Evolutionary conservation across 345 rosid species (phyloP).

Genomic region (Lagerstroemia speciosa): DNA sequence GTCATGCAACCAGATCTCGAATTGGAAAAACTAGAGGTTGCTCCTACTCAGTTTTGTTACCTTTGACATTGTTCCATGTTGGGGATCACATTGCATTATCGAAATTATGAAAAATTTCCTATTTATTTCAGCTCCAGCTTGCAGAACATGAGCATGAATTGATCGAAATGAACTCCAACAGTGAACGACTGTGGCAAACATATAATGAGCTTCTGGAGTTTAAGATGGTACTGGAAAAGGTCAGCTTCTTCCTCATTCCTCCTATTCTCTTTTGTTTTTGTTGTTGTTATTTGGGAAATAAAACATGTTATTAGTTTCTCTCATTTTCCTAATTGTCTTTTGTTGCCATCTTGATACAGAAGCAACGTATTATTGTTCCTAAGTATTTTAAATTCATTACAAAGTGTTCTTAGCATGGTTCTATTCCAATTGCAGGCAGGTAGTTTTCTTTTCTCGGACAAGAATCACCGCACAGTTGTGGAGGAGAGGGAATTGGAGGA

Average conservation of each 20-base stretch:
- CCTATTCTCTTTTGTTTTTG: constrained; percentile 8
- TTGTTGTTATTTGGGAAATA: neutral
- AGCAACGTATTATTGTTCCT: neutral
- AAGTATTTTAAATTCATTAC: neutral
- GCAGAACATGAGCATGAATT: constrained; percentile 86
- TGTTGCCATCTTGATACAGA: neutral
- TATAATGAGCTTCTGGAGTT: constrained; percentile 91
- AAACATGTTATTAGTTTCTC: neutral
- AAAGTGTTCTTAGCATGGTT: constrained; percentile 1
- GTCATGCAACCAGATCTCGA: constrained; percentile 65
- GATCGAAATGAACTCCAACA: constrained; percentile 85
- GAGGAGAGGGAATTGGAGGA: constrained; percentile 78
- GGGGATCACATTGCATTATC: neutral
- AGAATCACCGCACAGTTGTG: constrained; percentile 41
- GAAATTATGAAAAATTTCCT: neutral
- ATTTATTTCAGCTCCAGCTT: constrained; percentile 54
- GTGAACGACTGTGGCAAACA: constrained; percentile 79
- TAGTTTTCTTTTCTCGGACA: constrained; percentile 71
- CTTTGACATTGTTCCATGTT: constrained; percentile 9
- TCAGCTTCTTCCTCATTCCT: constrained; percentile 16
- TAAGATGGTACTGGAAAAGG: constrained; percentile 88
- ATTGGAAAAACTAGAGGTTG: constrained; percentile 86
- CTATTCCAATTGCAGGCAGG: constrained; percentile 48
- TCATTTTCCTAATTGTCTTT: neutral
- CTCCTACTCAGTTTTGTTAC: constrained; percentile 1